Percentiles rank a stretch among this genome's conserved stretches.
Evolutionary conservation across 306 rosid genomes (phyloP).

Genomic region (Lathyrus aphaca): DNA sequence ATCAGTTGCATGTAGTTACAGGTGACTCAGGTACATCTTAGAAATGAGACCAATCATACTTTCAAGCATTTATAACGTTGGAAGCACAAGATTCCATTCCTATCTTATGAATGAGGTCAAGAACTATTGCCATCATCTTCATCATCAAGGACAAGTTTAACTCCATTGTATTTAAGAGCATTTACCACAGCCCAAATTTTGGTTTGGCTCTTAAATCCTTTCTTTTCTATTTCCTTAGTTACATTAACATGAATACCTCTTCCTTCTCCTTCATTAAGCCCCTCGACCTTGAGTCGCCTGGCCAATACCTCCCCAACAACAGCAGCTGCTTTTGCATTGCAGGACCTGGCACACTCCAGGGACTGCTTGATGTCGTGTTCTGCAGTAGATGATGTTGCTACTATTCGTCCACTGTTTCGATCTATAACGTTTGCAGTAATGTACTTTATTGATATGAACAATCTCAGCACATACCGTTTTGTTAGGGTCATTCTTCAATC

Average conservation of each 20-base stretch:
- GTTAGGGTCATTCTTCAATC: constrained; percentile 59
- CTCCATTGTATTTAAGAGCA: constrained; percentile 72
- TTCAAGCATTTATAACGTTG: neutral
- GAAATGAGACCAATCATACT: constrained; percentile 16
- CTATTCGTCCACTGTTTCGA: constrained; percentile 79
- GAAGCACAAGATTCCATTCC: constrained; percentile 6
- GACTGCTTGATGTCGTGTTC: constrained; percentile 79
- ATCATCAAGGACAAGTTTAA: constrained; percentile 68
- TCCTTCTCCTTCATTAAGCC: constrained; percentile 78
- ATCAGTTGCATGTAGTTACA: too few relatives aligned
- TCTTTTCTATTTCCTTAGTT: constrained; percentile 74
- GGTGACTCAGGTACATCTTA: neutral
- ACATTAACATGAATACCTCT: constrained; percentile 79
- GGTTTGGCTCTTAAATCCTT: constrained; percentile 81
- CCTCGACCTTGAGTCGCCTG: constrained; percentile 82
- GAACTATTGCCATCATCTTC: constrained; percentile 46
- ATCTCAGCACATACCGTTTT: constrained; percentile 79
- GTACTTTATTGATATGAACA: constrained; percentile 88
- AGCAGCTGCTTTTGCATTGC: constrained; percentile 88
- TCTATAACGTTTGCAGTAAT: constrained; percentile 86
- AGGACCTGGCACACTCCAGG: constrained; percentile 81
- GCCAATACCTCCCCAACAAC: constrained; percentile 93
- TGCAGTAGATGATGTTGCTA: constrained; percentile 70
- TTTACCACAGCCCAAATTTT: constrained; percentile 88
- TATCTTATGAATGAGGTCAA: constrained; percentile 33